These are phyloP conservation scores for Priceomyces medius DNA, from an alignment of 805 yeast species.

Conservation along the genomic window DNA sequence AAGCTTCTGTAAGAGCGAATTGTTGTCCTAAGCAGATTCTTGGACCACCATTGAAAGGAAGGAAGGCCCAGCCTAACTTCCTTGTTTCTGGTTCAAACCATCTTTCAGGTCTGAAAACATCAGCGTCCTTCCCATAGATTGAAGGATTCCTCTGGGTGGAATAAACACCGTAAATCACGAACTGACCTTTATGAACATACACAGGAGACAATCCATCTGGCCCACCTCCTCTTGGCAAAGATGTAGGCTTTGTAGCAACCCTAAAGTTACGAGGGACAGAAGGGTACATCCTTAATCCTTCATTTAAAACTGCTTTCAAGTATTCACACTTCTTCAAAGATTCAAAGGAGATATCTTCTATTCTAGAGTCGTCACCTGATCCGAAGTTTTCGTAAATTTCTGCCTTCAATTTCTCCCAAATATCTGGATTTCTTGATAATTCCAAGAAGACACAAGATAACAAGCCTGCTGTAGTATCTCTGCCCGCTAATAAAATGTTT, in stretches of 20 bases:
- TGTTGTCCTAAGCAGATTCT: slow-evolving; percentile 40
- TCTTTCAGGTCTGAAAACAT: slow-evolving; percentile 31
- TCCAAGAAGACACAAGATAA: slow-evolving; percentile 45
- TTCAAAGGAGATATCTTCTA: slow-evolving; percentile 45
- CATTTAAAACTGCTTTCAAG: slow-evolving; percentile 47
- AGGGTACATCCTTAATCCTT: slow-evolving; percentile 44
- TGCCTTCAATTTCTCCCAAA: slow-evolving; percentile 36
- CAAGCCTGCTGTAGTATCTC: slow-evolving; percentile 55
- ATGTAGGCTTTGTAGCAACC: slow-evolving; percentile 44
- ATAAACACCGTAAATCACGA: slow-evolving; percentile 40
- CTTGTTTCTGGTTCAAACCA: slow-evolving; percentile 24
- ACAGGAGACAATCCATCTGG: slow-evolving; percentile 36
- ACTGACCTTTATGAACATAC: slow-evolving; percentile 43
- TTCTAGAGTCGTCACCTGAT: slow-evolving; percentile 26
- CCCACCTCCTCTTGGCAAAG: slow-evolving; percentile 52
- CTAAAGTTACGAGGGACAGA: slow-evolving; percentile 53
- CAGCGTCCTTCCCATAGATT: slow-evolving; percentile 31
- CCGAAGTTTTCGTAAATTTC: slow-evolving; percentile 34
- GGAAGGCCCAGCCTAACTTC: slow-evolving; percentile 34
- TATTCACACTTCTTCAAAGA: slow-evolving; percentile 48
- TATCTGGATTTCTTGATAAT: slow-evolving; percentile 41
- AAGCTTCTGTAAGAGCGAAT: slow-evolving; percentile 37
- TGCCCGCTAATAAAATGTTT: slow-evolving; percentile 53
- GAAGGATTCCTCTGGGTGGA: slow-evolving; percentile 41
- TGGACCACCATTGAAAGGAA: slow-evolving; percentile 40